A percentile compares a stretch with the other conserved stretches of the same genome.
Conservation (phyloP, 306 rosid genomes). For the Gynostemma pentaphyllum region DNA sequence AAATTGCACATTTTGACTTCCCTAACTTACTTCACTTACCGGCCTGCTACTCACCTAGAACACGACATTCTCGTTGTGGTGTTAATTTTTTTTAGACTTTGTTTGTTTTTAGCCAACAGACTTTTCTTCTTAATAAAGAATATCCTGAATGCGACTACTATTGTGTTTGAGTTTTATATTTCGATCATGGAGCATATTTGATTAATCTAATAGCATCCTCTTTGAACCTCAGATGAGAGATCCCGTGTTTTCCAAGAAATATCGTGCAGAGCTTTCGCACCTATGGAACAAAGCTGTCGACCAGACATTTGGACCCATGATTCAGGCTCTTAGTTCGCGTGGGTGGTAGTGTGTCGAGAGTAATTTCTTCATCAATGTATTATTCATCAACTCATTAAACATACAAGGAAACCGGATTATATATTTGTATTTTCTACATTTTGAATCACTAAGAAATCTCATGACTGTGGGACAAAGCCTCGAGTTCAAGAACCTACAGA, state of each 20-base stretch:
- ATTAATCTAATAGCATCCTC: slow-evolving; percentile 2
- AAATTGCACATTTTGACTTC: no score
- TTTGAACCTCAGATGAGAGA: slow-evolving; percentile 35
- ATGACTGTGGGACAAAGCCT: neutral
- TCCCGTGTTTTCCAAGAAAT: slow-evolving; percentile 53
- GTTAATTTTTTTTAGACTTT: neutral
- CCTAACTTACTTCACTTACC: no score
- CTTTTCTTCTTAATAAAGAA: neutral
- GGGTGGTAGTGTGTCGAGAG: slow-evolving; percentile 54
- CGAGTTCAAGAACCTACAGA: neutral
- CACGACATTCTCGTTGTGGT: no score
- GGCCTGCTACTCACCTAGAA: no score
- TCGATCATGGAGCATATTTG: neutral
- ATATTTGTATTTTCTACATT: neutral
- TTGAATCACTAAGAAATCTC: neutral
- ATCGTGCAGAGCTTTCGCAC: slow-evolving; percentile 54
- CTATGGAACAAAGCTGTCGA: slow-evolving; percentile 75
- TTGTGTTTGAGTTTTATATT: neutral
- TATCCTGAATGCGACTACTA: neutral
- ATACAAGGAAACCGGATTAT: neutral
- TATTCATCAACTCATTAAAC: neutral
- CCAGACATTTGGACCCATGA: slow-evolving; percentile 60
- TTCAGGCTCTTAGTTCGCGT: slow-evolving; percentile 63
- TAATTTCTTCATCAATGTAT: slow-evolving; percentile 1
- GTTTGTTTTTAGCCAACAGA: neutral